Percentiles rank a stretch among this genome's conserved stretches.
Evolutionary conservation across 345 rosid species (phyloP).

Genomic region (Citrus glauca): DNA sequence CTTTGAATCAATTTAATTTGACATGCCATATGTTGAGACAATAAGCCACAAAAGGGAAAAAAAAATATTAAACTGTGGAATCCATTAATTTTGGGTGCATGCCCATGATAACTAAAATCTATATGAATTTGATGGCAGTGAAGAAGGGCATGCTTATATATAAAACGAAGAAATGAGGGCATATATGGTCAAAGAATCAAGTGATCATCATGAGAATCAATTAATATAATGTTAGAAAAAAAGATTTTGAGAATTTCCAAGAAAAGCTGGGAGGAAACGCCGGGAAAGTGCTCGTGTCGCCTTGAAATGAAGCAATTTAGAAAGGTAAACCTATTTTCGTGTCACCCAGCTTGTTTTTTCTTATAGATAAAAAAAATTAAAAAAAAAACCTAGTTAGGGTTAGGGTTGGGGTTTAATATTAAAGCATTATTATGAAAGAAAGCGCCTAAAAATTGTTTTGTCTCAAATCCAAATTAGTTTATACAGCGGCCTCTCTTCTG

Average conservation of each 20-base stretch:
- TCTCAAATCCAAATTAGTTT: not conserved
- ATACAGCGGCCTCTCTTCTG: not conserved
- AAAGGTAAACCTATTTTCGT: conserved; percentile 25
- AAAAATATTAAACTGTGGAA: not conserved
- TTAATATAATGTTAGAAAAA: not conserved
- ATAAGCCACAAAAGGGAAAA: not conserved
- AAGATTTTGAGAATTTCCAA: conserved; percentile 42
- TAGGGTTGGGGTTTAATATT: conserved; percentile 19
- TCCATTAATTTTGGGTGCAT: not conserved
- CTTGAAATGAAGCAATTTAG: conserved; percentile 45
- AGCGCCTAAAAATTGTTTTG: not conserved
- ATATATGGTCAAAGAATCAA: conserved; percentile 22
- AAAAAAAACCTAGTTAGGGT: conserved; percentile 14
- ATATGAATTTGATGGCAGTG: not conserved
- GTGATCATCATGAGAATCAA: conserved; percentile 46
- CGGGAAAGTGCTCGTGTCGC: conserved; percentile 98
- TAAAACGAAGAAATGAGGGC: conserved; percentile 20
- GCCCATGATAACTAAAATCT: not conserved
- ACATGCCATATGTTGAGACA: not conserved
- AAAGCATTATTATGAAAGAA: conserved; percentile 16
- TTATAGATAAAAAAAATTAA: not conserved
- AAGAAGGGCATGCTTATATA: conserved; percentile 17
- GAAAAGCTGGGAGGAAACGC: conserved; percentile 79
- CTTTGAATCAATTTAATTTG: conserved; percentile 6
- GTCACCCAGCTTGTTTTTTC: conserved; percentile 22